These are phyloP conservation scores for Sphagnum contortum DNA, from an alignment of 225 moss, liverwort and hornwort genomes.

Conservation along the genomic window DNA sequence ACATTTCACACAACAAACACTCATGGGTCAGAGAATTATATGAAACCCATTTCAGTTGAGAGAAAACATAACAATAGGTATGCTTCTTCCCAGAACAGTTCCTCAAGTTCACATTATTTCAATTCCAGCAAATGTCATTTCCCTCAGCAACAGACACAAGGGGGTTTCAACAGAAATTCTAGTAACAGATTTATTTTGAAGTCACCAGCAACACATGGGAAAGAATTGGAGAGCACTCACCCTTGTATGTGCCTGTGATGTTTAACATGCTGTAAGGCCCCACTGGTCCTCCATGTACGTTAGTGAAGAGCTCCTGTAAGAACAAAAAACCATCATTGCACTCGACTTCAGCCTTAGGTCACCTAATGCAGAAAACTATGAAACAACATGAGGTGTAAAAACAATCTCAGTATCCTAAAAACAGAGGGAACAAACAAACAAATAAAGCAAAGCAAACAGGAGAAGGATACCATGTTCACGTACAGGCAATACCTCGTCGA, in stretches of 20 bases:
- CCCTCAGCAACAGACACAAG: too few relatives aligned
- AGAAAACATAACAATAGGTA: neutral
- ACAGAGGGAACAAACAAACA: neutral
- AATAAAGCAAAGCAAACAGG: neutral
- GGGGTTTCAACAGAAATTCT: neutral
- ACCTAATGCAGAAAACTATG: neutral
- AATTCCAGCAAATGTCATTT: too few relatives aligned
- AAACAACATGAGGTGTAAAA: constrained; percentile 6
- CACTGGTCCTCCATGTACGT: constrained; percentile 57
- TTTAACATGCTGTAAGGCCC: constrained; percentile 92
- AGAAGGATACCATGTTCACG: neutral
- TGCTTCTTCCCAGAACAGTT: neutral
- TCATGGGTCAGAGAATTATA: too few relatives aligned
- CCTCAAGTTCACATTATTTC: too few relatives aligned
- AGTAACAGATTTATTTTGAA: neutral
- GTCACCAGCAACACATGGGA: neutral
- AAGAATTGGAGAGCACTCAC: constrained; percentile 16
- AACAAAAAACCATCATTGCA: constrained; percentile 1
- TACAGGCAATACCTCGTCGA: constrained; percentile 2
- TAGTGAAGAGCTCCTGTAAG: constrained; percentile 58
- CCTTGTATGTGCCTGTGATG: constrained; percentile 94
- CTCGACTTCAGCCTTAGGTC: too few relatives aligned
- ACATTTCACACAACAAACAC: too few relatives aligned
- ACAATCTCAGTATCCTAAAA: constrained; percentile 1
- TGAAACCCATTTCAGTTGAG: too few relatives aligned